Conservation (phyloP, 805 yeast genomes). For the Candida michaelii region DNA sequence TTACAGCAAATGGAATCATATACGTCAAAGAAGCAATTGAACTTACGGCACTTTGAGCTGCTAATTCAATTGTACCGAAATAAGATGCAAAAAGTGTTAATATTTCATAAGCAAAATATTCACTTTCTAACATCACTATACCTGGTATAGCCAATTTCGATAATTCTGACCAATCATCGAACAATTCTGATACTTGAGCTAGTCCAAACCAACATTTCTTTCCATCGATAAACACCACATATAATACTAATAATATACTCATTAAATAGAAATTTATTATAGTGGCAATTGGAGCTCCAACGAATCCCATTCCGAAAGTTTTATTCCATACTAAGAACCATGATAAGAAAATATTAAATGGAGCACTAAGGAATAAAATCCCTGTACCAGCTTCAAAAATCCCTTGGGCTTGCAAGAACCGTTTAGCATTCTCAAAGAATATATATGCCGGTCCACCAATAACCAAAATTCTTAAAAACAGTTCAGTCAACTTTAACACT, state of each 20-base stretch:
- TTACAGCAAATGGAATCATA: conserved; percentile 47
- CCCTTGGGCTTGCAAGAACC: conserved; percentile 47
- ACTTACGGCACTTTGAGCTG: conserved; percentile 53
- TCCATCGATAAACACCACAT: conserved; percentile 56
- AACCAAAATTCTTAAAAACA: conserved; percentile 34
- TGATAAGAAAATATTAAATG: conserved; percentile 39
- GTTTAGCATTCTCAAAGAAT: conserved; percentile 40
- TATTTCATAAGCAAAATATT: conserved; percentile 46
- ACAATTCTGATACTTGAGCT: conserved; percentile 34
- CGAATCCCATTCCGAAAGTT: conserved; percentile 39
- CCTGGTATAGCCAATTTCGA: conserved; percentile 44
- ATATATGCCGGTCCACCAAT: conserved; percentile 45
- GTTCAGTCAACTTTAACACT: conserved; percentile 34
- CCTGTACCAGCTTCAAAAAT: conserved; percentile 49
- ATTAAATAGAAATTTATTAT: conserved; percentile 44
- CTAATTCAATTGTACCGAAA: conserved; percentile 50
- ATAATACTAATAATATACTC: conserved; percentile 34
- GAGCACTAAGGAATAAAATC: conserved; percentile 41
- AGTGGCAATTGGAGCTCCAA: conserved; percentile 46
- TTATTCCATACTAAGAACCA: conserved; percentile 45
- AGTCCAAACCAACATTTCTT: conserved; percentile 69
- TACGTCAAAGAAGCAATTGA: conserved; percentile 45
- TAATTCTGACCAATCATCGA: conserved; percentile 36
- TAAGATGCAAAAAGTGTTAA: conserved; percentile 46
- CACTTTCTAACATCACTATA: conserved; percentile 45